A percentile compares a stretch with the other conserved stretches of the same genome.
Conservation (phyloP, 139 green algal species). For the Spirogloea muscicola region DNA sequence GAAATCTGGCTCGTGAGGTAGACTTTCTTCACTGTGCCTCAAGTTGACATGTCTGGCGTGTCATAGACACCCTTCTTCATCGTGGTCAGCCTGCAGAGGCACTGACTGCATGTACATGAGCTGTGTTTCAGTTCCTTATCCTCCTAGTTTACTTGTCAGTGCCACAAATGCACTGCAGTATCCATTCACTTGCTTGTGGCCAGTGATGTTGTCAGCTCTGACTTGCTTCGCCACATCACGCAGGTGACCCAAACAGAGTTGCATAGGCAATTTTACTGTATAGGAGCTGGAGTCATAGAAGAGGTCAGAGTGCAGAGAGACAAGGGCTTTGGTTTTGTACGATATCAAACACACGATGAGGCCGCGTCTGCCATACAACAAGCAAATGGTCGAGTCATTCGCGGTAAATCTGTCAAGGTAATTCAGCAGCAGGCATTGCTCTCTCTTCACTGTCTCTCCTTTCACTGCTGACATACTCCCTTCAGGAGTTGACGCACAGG, state of each 20-base stretch:
- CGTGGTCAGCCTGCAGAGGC: too few species aligned
- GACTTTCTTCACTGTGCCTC: too few species aligned
- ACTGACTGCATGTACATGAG: too few species aligned
- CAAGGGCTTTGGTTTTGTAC: conserved; percentile 45
- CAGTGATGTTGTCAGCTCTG: neutral
- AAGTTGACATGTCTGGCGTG: too few species aligned
- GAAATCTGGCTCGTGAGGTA: conserved; percentile 39
- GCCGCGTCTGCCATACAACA: conserved; percentile 26
- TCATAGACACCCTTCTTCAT: too few species aligned
- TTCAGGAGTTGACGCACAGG: neutral
- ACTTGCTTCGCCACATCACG: neutral
- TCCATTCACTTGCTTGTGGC: neutral
- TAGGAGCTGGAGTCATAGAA: conserved; percentile 39
- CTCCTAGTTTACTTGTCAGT: too few species aligned
- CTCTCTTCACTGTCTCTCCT: neutral
- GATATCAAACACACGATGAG: conserved; percentile 36
- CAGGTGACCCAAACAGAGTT: conserved; percentile 41
- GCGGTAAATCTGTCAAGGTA: conserved; percentile 44
- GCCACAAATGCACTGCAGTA: too few species aligned
- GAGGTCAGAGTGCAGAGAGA: conserved; percentile 36
- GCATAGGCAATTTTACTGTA: conserved; percentile 38
- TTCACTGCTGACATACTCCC: neutral
- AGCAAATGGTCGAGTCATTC: conserved; percentile 36
- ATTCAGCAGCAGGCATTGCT: neutral
- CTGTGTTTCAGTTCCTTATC: too few species aligned